Conservation (phyloP, 2,329 filamentous ascomycete genomes). For the Pseudogymnoascus sp. region DNA sequence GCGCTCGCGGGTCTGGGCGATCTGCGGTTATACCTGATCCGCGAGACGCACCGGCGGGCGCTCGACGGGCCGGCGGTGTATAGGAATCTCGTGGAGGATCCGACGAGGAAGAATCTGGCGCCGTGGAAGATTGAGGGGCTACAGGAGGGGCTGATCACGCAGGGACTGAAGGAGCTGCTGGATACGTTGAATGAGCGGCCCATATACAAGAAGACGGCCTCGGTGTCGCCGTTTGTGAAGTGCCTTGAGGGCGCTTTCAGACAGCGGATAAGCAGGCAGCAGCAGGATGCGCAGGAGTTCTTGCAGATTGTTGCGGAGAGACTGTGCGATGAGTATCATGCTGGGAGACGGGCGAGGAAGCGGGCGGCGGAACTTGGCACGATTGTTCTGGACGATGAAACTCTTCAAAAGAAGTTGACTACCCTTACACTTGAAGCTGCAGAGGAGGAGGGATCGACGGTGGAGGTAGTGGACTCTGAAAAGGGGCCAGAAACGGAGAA, state of each 20-base stretch:
- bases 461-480: conserved; percentile 5
- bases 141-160: conserved; percentile 76
- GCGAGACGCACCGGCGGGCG: conserved; percentile 76
- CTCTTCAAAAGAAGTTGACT: conserved; percentile 1
- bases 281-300: conserved; percentile 97
- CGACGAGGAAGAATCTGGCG: conserved; percentile 40
- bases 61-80: conserved; percentile 77
- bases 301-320: conserved; percentile 89
- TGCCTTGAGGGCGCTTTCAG: conserved; percentile 80
- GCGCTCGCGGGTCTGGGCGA: conserved; percentile 85
- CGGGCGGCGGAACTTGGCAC: conserved; percentile 34
- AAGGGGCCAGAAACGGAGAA: not conserved
- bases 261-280: conserved; percentile 84
- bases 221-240: conserved; percentile 74
- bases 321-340: conserved; percentile 89
- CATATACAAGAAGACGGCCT: conserved; percentile 89
- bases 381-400: not conserved
- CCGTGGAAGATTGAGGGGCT: conserved; percentile 60
- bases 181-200: conserved; percentile 90
- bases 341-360: conserved; percentile 65
- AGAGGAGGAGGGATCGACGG: conserved; percentile 5
- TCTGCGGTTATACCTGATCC: conserved; percentile 82
- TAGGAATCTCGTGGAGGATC: conserved; percentile 47
- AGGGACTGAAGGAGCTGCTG: conserved; percentile 84
- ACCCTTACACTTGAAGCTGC: not conserved